Evolutionary conservation across 257 asterid genomes (phyloP).

Genomic region (Solanum chiquidenum): DNA sequence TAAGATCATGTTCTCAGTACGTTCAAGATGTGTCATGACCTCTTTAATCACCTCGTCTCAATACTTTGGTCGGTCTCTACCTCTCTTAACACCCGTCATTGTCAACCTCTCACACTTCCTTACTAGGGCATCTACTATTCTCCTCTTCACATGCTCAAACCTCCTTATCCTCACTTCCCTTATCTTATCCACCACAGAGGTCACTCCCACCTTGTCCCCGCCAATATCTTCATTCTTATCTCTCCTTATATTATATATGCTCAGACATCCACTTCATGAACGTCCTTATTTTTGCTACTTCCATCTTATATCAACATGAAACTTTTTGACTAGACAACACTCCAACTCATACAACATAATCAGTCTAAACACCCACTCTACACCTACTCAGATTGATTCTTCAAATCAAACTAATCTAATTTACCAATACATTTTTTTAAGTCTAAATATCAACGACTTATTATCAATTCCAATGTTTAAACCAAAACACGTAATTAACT

Average conservation of each 20-base stretch:
- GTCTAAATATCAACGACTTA: neutral
- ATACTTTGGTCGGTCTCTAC: neutral
- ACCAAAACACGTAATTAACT: neutral
- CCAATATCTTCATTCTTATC: neutral
- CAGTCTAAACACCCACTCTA: neutral
- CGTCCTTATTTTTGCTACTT: neutral
- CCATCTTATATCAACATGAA: neutral
- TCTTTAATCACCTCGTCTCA: neutral
- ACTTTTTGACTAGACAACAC: neutral
- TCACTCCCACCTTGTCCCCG: neutral
- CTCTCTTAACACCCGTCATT: neutral
- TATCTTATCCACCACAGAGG: neutral
- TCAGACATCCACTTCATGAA: neutral
- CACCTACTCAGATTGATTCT: neutral
- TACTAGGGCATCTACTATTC: neutral
- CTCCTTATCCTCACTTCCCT: neutral
- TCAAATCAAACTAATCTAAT: neutral
- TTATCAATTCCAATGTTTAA: neutral
- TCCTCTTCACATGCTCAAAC: neutral
- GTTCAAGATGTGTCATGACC: neutral
- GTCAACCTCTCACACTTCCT: neutral
- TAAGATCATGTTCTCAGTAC: neutral
- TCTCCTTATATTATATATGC: neutral
- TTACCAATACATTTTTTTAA: neutral
- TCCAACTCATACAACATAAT: neutral